Evolutionary conservation across 2,329 filamentous ascomycete genomes (phyloP).

Genomic region (Ilyonectria mors-panacis): DNA sequence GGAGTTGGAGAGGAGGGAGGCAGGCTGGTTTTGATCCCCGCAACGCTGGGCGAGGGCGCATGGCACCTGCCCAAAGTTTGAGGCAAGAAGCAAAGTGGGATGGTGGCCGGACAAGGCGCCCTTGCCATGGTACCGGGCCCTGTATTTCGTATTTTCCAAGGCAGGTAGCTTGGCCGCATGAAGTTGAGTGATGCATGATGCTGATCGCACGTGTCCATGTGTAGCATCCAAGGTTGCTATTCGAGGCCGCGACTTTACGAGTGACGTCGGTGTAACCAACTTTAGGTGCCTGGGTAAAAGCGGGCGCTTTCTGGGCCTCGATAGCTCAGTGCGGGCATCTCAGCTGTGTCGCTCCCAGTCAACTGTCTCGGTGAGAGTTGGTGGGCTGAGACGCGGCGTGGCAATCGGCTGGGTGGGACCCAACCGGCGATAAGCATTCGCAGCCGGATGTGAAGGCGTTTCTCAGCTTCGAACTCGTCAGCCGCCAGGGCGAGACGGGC

Average conservation of each 20-base stretch:
- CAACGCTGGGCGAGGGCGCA: slow-evolving; percentile 21
- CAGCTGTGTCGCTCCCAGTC: neutral
- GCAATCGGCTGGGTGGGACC: slow-evolving; percentile 2
- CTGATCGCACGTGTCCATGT: slow-evolving; percentile 7
- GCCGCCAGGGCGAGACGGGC: neutral
- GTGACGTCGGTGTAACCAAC: neutral
- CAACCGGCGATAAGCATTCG: slow-evolving; percentile 9
- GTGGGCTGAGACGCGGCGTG: slow-evolving; percentile 1
- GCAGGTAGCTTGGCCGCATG: slow-evolving; percentile 16
- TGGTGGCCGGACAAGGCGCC: slow-evolving; percentile 1
- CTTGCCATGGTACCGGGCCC: neutral
- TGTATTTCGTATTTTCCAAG: slow-evolving; percentile 4
- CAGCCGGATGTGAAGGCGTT: neutral
- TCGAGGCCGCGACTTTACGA: no score
- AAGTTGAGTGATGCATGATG: slow-evolving; percentile 25
- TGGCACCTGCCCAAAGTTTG: slow-evolving; percentile 10
- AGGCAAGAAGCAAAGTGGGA: slow-evolving; percentile 22
- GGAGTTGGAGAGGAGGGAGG: neutral
- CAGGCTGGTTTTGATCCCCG: slow-evolving; percentile 15
- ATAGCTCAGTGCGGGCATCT: neutral
- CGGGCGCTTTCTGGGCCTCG: neutral
- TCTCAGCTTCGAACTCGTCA: neutral
- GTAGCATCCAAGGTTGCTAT: neutral
- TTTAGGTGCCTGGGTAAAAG: neutral
- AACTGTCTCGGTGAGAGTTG: neutral